phyloP scores from a whole-genome alignment of 2,329 filamentous ascomycete genomes.

The Nectriaceae sp. region DNA sequence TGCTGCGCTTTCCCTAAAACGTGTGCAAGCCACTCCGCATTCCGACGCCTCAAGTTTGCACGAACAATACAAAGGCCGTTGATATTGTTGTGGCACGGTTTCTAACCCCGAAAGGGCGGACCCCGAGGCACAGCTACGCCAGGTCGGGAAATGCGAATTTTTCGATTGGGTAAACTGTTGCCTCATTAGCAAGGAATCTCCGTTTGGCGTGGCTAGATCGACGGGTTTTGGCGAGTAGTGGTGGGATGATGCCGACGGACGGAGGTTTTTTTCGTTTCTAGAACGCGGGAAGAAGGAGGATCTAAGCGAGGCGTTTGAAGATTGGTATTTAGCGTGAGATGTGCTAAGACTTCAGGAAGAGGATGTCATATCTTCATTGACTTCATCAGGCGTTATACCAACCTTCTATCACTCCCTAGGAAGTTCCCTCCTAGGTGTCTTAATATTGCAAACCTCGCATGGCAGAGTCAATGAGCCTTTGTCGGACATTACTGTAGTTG shows the following conservation, averaged over 20 bases:
- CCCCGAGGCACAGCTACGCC: background rate
- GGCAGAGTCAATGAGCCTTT: no score
- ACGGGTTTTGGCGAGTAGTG: conserved; percentile 6
- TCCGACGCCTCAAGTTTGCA: conserved; percentile 8
- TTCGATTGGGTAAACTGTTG: background rate
- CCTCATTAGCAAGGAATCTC: conserved; percentile 5
- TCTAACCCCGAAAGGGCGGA: conserved; percentile 6
- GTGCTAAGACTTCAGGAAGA: no score
- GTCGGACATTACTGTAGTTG: no score
- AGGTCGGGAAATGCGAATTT: background rate
- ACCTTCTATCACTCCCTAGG: no score
- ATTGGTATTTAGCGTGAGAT: no score
- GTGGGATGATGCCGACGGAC: background rate
- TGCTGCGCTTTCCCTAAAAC: no score
- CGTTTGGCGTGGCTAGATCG: conserved; percentile 1
- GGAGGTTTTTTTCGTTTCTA: background rate
- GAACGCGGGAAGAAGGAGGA: background rate
- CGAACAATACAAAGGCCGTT: conserved; percentile 28
- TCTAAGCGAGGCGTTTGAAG: background rate
- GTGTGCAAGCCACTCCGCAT: conserved; percentile 9
- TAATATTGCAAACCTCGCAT: no score
- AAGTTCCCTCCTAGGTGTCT: no score
- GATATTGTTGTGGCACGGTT: conserved; percentile 24
- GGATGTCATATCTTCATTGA: no score
- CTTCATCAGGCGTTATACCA: no score